Evolutionary conservation across 345 rosid species (phyloP), one percentile per base, ranked within the genome.

Genomic region (Euphorbia tirucalli): DNA sequence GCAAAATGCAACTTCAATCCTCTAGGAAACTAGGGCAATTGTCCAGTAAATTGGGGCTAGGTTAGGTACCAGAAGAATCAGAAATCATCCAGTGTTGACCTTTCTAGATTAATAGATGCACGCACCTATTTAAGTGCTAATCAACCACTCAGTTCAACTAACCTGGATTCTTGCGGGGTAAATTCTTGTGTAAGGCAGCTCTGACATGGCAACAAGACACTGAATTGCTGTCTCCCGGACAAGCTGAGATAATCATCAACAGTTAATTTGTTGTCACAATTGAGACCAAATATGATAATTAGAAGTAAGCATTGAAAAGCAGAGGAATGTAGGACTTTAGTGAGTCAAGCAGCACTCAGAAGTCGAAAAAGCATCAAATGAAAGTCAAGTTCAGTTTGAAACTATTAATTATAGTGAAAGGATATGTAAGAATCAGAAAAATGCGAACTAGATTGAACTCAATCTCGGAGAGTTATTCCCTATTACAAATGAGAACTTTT

Each of bases 191-290:
- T 85, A 83, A 18, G 97, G 91, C 82, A 94, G 87, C 77, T 76
- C 83, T 57, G 90, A 81, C 81, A 89, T 62, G 6, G 97, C 89
- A 74, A 74, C 76, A 41, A 92, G 95, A 83, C 99, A 92, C 70
- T 90, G 96, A 73, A 95, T 76, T 21, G 93, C 89, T 1, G 99
- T 92, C 82, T 95, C 96, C 58, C 97, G 88, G 55, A 89, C 89
- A 79, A 86, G 81, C 99, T 94, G 83, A 62, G 61, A 72, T 75
- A 74, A 44, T 25, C 15, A 66, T 43, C 11, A 46, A 30, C 9
- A 39, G 19, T 59, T 60, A 14, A 9, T 24, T 8, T 69, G 16
- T 39, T 21, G 14, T 49, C 70, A 67, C 0, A 7, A 39, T 11
- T 0, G 22, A 31, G 46, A 41, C 32, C 10, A 44, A 27, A 14